Base-by-base conservation (phyloP, 2,329 filamentous ascomycete species). In the Kalaharituber pfeilii region DNA sequence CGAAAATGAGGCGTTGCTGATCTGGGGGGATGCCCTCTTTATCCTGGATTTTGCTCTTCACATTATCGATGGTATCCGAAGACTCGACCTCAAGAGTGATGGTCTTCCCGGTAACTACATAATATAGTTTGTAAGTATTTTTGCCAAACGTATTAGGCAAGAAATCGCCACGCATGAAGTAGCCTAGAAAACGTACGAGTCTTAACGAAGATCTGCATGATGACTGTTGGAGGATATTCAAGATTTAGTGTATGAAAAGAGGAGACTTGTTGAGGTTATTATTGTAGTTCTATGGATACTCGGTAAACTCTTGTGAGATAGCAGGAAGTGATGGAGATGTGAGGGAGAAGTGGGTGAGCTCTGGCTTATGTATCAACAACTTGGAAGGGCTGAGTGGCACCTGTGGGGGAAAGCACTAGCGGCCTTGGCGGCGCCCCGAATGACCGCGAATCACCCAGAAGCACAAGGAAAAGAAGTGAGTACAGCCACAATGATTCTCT, bases 21-120 rank as follows among this genome's bases (percentile, higher is more conserved):
- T 95, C 88, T 9, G 88, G 88, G 49, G 88, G 89, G 54, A 95
- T 95, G 25, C 88, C 88, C 71, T 95, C 88, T 79, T 95, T 95
- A 67, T 95, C 88, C 71, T 95, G 88, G 44, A 95, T 95, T 78
- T 95, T 95, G 51, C 77, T 80, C 80, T 95, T 95, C 33, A 95
- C 88, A 59, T 94, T 94, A 75, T 94, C 87, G 70, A 94, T 94
- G 39, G 87, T 94, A 65, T 94, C 87, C 0, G 80, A 84, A 13
- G 62, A 64, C 56, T 64, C 62, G 2, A 64, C 62, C 70, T 74
- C 72, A 57, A 69, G 67, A 58, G 67, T 71, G 69, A 74, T 74
- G 63, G 71, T 73, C 69, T 73, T 80, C 65, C 78, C 78, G 59
- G 78, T 81, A 52, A 81, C 76, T 79, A 66, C 51, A 15, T 39